Evolutionary conservation across 495 filamentous ascomycete species (phyloP), one percentile per base, ranked within the genome.

Genomic region (Aspergillus haitiensis): DNA sequence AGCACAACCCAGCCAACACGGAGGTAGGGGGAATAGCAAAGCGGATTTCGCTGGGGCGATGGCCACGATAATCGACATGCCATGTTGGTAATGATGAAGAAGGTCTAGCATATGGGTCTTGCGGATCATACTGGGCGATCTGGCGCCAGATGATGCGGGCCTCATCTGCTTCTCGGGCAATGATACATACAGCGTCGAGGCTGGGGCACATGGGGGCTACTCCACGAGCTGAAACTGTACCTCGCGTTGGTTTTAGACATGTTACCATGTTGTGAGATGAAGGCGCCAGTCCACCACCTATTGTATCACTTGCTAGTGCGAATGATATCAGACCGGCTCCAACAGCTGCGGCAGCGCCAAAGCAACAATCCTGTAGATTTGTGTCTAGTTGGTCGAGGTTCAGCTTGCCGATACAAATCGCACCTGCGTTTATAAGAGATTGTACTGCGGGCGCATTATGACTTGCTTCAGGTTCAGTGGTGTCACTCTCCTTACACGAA

Each of bases 61-160:
- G 6, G 11, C 52, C 52, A 0, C 52, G 52, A n/a, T 27, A 40
- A 2, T 54, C 52, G n/a, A 54, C 37, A 27, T 54, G 52, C 52
- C 52, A 54, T 7, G 52, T 54, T 6, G 52, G 52, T 10, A 54
- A 13, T 0, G 52, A 54, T 3, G 52, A n/a, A 31, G 31, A 31
- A 0, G 52, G 35, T 16, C 42, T 54, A 4, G 52, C 52, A 21
- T 40, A 54, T 2, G 52, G 36, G 18, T 54, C 52, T 5, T 32
- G 5, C 1, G 52, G 1, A 31, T 54, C 35, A n/a, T 42, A 11
- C 10, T 21, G 13, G 0, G 18, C 2, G 13, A 42, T 4, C 3
- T 54, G 15, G 15, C 40, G 16, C 52, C 52, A 54, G n/a, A 54
- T 37, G 10, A 16, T 42, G 15, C 52, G 52, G 2, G 52, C 52